Base-by-base conservation (phyloP, 257 asterid genomes). In the Gynochthodes officinalis region DNA sequence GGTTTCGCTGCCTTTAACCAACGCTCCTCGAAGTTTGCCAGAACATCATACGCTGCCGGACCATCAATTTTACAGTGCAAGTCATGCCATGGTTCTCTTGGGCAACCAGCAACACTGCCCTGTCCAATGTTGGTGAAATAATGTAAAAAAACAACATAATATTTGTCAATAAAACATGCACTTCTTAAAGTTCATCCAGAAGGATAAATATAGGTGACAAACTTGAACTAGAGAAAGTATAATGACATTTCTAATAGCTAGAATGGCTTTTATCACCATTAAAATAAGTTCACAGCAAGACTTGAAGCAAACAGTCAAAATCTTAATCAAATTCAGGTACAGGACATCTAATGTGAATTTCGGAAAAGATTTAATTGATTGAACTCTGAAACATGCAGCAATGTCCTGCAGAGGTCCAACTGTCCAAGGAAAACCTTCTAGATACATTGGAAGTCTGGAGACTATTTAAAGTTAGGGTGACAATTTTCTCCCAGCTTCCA, bases 41-140 rank as follows among this genome's bases (percentile, higher is more conserved):
- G 84, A 55, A 95, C 90, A 82, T 95, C 99, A 74, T 92, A 95
- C 3, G 99, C 99, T 75, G 99, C 99, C 4, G 98, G 99, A 44
- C 99, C 98, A 30, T 95, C 98, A 69, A 95, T 95, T 82, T 86
- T 92, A 77, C 90, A 77, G 81, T 95, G 98, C 88, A 95, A 82
- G 78, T 95, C 99, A 75, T 95, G 99, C 99, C 99, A 95, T 55
- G 99, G 97, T 80, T 95, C 96, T 90, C 99, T 90, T 43, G 99
- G 96, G 77, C 96, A 88, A 67, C 97, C 99, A 53, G 85, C 70
- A 50, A 59, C 65, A 82, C 30, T 89, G 33, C 97, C 99, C 99
- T 95, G 87, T 69, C 75, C 58, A 71, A 23, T 71, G 37, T 69
- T 25, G 48, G 69, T 16, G 39, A 70, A 57, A 59, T 59, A 65